phyloP scores from a whole-genome alignment of 305 asterid species.

The Rubia tinctorum region DNA sequence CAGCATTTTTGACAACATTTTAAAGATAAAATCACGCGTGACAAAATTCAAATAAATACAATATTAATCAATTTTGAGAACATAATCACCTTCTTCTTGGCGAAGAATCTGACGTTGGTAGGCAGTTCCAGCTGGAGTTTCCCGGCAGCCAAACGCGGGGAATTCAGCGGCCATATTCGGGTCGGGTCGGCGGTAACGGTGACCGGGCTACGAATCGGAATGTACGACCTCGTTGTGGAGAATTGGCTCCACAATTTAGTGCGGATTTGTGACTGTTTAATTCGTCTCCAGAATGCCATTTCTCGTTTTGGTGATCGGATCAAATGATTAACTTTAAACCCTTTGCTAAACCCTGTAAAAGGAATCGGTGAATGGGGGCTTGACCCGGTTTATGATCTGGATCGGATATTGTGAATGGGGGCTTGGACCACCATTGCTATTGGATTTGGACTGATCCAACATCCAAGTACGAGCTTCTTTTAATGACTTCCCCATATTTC shows the following conservation, averaged over 20 bases:
- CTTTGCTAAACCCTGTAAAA: conserved; percentile 2
- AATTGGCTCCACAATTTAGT: conserved; percentile 26
- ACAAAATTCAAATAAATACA: no score
- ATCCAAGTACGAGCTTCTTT: no score
- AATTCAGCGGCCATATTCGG: conserved; percentile 22
- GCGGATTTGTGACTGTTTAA: conserved; percentile 45
- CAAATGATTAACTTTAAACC: conserved; percentile 1
- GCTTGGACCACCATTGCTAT: background rate
- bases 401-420: background rate
- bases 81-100: conserved; percentile 54
- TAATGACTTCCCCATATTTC: no score
- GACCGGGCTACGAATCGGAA: conserved; percentile 22
- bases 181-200: conserved; percentile 22
- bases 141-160: conserved; percentile 20
- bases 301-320: background rate
- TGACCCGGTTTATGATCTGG: background rate
- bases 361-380: background rate
- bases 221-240: conserved; percentile 28
- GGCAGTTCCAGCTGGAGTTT: conserved; percentile 30
- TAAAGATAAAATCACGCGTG: background rate
- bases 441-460: no score
- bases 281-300: conserved; percentile 61
- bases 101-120: conserved; percentile 51
- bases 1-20: background rate
- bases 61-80: background rate